Conservation (phyloP, 805 yeast genomes). For the Metschnikowia orientalis region DNA sequence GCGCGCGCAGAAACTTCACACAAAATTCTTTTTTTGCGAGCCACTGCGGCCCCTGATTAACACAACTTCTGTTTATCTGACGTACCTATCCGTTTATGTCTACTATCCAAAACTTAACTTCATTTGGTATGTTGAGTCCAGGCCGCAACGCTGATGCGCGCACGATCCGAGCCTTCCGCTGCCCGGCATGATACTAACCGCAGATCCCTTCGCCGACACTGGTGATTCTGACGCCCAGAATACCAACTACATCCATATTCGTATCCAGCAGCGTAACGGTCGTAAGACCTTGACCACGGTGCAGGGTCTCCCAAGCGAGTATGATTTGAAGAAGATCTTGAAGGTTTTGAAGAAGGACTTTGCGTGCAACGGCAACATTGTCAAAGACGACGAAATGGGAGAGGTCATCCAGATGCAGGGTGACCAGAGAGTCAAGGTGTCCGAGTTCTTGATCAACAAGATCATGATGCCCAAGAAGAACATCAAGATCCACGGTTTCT, state of each 20-base stretch:
- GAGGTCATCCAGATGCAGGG: constrained; percentile 98
- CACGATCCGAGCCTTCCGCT: not conserved
- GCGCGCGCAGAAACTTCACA: constrained; percentile 1
- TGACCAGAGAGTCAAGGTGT: constrained; percentile 95
- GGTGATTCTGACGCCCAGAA: constrained; percentile 98
- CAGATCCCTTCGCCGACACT: constrained; percentile 98
- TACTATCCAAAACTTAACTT: constrained; percentile 87
- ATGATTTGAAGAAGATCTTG: constrained; percentile 88
- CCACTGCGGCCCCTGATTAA: constrained; percentile 2
- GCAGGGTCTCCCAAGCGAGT: constrained; percentile 94
- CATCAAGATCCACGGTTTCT: constrained; percentile 98
- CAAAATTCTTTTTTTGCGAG: constrained; percentile 4
- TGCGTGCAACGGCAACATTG: constrained; percentile 98
- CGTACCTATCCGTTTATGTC: constrained; percentile 46
- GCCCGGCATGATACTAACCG: constrained; percentile 12
- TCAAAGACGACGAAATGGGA: constrained; percentile 92
- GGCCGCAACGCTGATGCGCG: no score
- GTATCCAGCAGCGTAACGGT: constrained; percentile 99
- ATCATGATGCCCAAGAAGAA: constrained; percentile 90
- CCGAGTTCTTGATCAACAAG: constrained; percentile 84
- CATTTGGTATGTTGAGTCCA: constrained; percentile 53
- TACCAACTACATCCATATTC: constrained; percentile 92
- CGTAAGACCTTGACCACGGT: constrained; percentile 98
- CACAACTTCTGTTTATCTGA: constrained; percentile 11
- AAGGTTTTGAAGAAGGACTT: constrained; percentile 95